Percentiles rank a stretch among this genome's conserved stretches.
phyloP scores from a whole-genome alignment of 139 green algal genomes.

The Coccomyxa sp. region DNA sequence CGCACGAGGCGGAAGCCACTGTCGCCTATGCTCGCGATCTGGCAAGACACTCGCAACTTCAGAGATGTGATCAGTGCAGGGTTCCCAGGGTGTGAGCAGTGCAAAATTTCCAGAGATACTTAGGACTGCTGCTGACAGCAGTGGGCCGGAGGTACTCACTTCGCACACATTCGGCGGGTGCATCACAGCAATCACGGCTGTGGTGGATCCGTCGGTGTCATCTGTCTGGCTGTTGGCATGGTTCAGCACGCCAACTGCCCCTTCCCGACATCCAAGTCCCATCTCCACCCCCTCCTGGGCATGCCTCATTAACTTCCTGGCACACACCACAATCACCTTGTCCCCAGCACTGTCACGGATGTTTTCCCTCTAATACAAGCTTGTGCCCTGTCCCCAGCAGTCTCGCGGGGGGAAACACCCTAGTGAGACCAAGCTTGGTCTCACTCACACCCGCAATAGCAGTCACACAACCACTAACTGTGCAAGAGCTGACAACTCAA shows the following conservation, averaged over 20 bases:
- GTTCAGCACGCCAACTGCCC: background rate
- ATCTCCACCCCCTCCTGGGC: background rate
- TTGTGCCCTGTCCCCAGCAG: background rate
- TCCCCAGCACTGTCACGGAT: background rate
- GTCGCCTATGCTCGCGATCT: constrained; percentile 77
- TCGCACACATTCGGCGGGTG: constrained; percentile 9
- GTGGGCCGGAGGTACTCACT: background rate
- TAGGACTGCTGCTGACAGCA: background rate
- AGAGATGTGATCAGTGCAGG: background rate
- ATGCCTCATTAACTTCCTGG: background rate
- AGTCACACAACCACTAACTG: no score
- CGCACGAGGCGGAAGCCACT: constrained; percentile 69
- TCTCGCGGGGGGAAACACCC: no score
- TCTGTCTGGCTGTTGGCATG: background rate
- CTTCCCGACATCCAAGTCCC: background rate
- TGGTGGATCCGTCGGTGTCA: constrained; percentile 25
- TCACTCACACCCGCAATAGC: no score
- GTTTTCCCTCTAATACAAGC: background rate
- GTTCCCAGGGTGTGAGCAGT: background rate
- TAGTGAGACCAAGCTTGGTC: no score
- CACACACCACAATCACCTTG: background rate
- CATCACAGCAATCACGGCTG: constrained; percentile 30
- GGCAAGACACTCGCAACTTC: background rate
- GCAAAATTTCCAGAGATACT: background rate
- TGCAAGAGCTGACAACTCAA: no score